Conservation (phyloP, 768 basidiomycete species). For the Naganishia vaughanmartiniae region DNA sequence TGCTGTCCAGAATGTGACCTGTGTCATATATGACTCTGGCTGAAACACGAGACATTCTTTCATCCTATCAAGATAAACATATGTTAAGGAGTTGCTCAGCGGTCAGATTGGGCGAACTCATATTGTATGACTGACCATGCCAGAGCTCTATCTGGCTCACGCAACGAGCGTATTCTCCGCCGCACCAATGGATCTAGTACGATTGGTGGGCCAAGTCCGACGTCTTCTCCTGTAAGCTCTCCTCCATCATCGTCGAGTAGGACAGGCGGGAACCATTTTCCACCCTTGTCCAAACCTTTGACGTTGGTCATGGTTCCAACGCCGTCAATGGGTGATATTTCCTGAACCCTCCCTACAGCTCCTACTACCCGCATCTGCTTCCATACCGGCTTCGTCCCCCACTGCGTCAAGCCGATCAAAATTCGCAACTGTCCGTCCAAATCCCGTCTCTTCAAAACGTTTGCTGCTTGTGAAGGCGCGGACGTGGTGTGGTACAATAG, state of each 20-base stretch:
- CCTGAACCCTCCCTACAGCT: conserved; percentile 14
- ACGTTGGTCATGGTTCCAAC: conserved; percentile 21
- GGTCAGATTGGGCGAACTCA: not conserved
- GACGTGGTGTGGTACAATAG: conserved; percentile 67
- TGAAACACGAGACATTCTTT: conserved; percentile 76
- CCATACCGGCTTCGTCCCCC: conserved; percentile 6
- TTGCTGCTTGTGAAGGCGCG: conserved; percentile 64
- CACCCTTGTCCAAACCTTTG: conserved; percentile 19
- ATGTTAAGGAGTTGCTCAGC: not conserved
- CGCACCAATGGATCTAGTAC: conserved; percentile 36
- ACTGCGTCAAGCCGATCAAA: conserved; percentile 22
- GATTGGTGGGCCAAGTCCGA: conserved; percentile 35
- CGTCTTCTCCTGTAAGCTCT: conserved; percentile 17
- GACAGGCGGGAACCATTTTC: conserved; percentile 18
- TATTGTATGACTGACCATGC: conserved; percentile 44
- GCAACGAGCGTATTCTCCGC: conserved; percentile 37
- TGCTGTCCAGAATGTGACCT: conserved; percentile 92
- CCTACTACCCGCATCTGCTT: conserved; percentile 21
- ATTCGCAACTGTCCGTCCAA: conserved; percentile 16
- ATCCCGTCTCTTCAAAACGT: conserved; percentile 70
- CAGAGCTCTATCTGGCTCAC: conserved; percentile 43
- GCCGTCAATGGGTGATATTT: conserved; percentile 18
- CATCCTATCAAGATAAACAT: conserved; percentile 64
- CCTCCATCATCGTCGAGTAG: conserved; percentile 30
- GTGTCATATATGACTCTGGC: conserved; percentile 76